Evolutionary conservation across 495 filamentous ascomycete genomes (phyloP).

Genomic region (Neurospora intermedia): DNA sequence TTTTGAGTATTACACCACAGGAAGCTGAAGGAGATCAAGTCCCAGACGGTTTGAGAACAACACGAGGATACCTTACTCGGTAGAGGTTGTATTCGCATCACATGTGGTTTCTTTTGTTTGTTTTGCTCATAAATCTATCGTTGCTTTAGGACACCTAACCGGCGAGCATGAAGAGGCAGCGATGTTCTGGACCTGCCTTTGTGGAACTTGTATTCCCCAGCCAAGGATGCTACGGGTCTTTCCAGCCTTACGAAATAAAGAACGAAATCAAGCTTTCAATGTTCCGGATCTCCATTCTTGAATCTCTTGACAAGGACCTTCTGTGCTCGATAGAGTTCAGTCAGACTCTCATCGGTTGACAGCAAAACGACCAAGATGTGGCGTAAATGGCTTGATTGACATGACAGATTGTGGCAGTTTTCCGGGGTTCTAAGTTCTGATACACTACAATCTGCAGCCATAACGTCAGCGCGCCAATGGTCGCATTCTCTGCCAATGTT

Average conservation of each 20-base stretch:
- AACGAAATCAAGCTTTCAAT: neutral
- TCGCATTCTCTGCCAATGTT: neutral
- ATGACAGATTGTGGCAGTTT: neutral
- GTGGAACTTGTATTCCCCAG: neutral
- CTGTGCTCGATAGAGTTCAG: neutral
- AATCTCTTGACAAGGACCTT: neutral
- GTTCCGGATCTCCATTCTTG: no score
- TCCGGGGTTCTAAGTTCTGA: neutral
- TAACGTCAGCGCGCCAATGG: constrained; percentile 2
- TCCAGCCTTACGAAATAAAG: neutral
- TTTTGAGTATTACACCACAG: neutral
- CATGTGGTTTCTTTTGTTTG: neutral
- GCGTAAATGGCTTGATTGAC: neutral
- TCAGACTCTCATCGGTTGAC: neutral
- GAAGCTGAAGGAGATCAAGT: neutral
- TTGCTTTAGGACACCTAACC: neutral
- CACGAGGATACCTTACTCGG: neutral
- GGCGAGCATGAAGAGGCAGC: neutral
- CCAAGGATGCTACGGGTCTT: neutral
- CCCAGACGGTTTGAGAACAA: neutral
- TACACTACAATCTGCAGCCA: constrained; percentile 1
- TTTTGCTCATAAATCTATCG: neutral
- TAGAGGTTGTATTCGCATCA: neutral
- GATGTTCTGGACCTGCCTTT: neutral
- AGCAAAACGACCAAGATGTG: neutral